Evolutionary conservation across 768 basidiomycete species (phyloP).

Genomic region (Punctularia strigosozonata): DNA sequence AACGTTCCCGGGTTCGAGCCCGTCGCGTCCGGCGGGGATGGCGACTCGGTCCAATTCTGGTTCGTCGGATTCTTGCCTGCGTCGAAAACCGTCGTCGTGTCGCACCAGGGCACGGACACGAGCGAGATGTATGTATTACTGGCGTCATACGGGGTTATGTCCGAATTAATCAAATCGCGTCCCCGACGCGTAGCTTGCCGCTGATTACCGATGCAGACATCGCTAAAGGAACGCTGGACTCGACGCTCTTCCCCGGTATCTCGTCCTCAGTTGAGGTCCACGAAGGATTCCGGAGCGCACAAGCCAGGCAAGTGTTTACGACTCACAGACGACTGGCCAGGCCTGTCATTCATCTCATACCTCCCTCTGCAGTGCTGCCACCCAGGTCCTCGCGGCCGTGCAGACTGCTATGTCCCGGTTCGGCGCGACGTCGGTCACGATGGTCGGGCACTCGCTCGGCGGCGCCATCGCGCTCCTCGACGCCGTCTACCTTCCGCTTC

Average conservation of each 20-base stretch:
- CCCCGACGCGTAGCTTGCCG: slow-evolving; percentile 16
- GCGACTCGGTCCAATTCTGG: slow-evolving; percentile 31
- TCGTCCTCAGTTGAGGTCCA: slow-evolving; percentile 29
- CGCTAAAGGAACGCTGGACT: slow-evolving; percentile 19
- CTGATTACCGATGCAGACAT: slow-evolving; percentile 32
- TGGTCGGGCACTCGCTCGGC: slow-evolving; percentile 35
- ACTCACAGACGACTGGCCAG: not conserved
- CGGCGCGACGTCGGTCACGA: slow-evolving; percentile 24
- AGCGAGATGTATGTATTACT: slow-evolving; percentile 14
- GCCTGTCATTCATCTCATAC: not conserved
- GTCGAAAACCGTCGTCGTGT: slow-evolving; percentile 21
- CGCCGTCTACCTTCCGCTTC: slow-evolving; percentile 39
- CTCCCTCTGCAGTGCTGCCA: slow-evolving; percentile 21
- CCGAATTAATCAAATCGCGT: not conserved
- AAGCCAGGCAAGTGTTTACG: slow-evolving; percentile 26
- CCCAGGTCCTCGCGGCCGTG: slow-evolving; percentile 32
- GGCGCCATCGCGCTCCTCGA: slow-evolving; percentile 43
- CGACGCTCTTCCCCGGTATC: slow-evolving; percentile 39
- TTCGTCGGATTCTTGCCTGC: slow-evolving; percentile 39
- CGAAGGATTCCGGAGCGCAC: slow-evolving; percentile 32
- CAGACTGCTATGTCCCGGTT: slow-evolving; percentile 24
- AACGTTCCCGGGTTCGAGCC: slow-evolving; percentile 37
- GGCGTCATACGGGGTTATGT: not conserved
- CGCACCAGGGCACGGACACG: slow-evolving; percentile 26
- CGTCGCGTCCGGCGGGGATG: slow-evolving; percentile 36